Base-by-base conservation (phyloP, 2,329 filamentous ascomycete species). In the Cryphonectria parasitica region DNA sequence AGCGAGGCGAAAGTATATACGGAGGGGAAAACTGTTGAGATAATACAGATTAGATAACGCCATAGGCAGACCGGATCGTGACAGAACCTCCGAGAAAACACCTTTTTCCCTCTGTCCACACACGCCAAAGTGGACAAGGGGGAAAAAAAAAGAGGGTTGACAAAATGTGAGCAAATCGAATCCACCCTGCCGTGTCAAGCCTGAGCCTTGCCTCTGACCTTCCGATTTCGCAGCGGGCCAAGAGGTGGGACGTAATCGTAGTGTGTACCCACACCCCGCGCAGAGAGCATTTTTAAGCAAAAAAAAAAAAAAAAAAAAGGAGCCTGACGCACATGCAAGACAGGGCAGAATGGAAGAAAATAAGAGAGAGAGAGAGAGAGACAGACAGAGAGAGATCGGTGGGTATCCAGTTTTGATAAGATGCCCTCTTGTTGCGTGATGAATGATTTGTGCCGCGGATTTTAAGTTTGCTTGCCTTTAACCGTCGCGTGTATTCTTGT, bases 111-210 rank as follows among this genome's bases (percentile, higher is more conserved):
- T 5, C 6, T 22, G 41, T 5, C 4, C 41, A 45, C 49, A 25
- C 52, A 39, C 8, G 8, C 8, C 36, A 39, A 11, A 39, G 36
- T 34, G 34, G 34, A 34, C 34, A 11, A 7, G 36, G 36, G 10
- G 11, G 36, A 11, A 10, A 39, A 39, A 11, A 39, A 39, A 31
- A 28, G 6, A 58, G 8, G 52, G 2, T 49, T 49, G n/a, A 49
- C 3, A 49, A 54, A 58, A 58, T 31, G 54, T 58, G 54, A 58
- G 54, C 54, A 58, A 58, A 58, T 58, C 54, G 54, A 58, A 58
- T 58, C 54, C 54, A 58, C 54, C 28, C 28, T 58, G 54, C 54
- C 28, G 28, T 28, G 25, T 31, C 54, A 28, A 15, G 25, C 5
- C 52, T 28, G 28, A 28, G 13, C 54, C 13, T 17, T 54, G n/a